Percentiles rank a stretch among this genome's conserved stretches.
These are phyloP conservation scores for Fomitopsis serialis DNA, from an alignment of 768 basidiomycete genomes.

Conservation along the genomic window DNA sequence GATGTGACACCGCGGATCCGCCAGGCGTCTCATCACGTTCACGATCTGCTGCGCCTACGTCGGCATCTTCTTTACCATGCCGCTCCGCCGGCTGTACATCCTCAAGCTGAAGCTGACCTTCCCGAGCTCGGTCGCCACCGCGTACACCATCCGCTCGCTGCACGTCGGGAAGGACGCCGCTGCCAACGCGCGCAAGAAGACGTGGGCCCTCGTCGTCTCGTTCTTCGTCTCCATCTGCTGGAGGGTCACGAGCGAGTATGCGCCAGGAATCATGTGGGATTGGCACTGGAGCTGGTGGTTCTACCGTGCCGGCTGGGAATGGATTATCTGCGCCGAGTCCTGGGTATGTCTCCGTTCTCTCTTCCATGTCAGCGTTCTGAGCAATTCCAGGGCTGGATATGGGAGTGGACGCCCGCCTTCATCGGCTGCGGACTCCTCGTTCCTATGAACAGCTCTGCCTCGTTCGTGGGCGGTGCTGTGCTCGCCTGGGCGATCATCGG, in stretches of 20 bases:
- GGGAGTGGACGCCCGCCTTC: conserved; percentile 19
- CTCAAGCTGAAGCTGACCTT: conserved; percentile 19
- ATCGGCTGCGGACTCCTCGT: conserved; percentile 17
- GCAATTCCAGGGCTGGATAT: conserved; percentile 12
- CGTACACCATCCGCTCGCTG: conserved; percentile 20
- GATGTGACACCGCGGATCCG: too few species aligned
- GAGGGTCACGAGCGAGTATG: conserved; percentile 17
- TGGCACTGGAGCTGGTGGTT: conserved; percentile 20
- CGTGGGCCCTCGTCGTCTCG: conserved; percentile 12
- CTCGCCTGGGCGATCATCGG: conserved; percentile 19
- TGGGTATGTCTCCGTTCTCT: conserved; percentile 4
- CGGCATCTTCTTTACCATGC: conserved; percentile 22
- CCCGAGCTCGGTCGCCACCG: conserved; percentile 17
- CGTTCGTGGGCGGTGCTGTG: conserved; percentile 15
- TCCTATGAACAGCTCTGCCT: conserved; percentile 13
- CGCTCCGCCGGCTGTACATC: conserved; percentile 18
- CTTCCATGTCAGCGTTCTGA: neutral
- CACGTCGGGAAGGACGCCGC: conserved; percentile 17
- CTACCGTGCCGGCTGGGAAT: conserved; percentile 17
- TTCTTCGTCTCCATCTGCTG: conserved; percentile 13
- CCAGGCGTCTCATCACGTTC: conserved; percentile 17
- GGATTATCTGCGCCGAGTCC: conserved; percentile 17
- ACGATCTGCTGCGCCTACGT: conserved; percentile 18
- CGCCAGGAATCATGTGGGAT: conserved; percentile 19
- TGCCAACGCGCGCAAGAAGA: conserved; percentile 16